Percentiles rank a stretch among this genome's conserved stretches.
Conservation (phyloP, 23 red algal species). For the Pyropia haitanensis region DNA sequence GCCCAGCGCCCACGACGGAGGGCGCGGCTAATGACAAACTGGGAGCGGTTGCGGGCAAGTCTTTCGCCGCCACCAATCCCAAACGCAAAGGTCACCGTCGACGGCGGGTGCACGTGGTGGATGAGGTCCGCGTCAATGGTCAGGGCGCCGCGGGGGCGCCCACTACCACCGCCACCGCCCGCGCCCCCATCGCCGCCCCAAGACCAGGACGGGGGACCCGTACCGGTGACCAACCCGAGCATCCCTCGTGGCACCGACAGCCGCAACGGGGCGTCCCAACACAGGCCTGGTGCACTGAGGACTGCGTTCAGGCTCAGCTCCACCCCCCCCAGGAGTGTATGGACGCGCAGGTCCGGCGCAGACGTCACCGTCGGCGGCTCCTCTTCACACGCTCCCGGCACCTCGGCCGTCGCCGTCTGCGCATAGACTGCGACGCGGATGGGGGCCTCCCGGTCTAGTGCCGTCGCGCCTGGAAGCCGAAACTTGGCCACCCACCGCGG, state of each 20-base stretch:
- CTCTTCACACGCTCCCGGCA: too few relatives aligned
- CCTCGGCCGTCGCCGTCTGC: background rate
- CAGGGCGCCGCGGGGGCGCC: background rate
- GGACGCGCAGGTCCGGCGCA: too few relatives aligned
- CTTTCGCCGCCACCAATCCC: background rate
- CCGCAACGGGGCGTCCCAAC: too few relatives aligned
- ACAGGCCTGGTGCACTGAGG: too few relatives aligned
- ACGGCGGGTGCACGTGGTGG: background rate
- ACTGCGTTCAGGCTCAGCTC: background rate
- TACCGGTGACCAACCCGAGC: too few relatives aligned
- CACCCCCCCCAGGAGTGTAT: background rate
- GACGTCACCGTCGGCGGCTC: too few relatives aligned
- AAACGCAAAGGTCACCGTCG: background rate
- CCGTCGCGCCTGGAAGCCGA: background rate
- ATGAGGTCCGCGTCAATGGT: background rate
- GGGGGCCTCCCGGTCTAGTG: background rate
- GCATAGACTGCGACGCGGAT: background rate
- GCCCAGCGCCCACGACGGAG: background rate
- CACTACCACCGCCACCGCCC: background rate
- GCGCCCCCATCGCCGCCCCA: too few relatives aligned
- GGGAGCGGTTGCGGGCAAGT: background rate
- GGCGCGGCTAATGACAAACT: background rate
- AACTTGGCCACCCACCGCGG: background rate
- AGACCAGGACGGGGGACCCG: too few relatives aligned
- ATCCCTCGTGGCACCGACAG: background rate